Conservation (phyloP, 1,139 yeast species). For the Saccharomyces pastorianus region DNA sequence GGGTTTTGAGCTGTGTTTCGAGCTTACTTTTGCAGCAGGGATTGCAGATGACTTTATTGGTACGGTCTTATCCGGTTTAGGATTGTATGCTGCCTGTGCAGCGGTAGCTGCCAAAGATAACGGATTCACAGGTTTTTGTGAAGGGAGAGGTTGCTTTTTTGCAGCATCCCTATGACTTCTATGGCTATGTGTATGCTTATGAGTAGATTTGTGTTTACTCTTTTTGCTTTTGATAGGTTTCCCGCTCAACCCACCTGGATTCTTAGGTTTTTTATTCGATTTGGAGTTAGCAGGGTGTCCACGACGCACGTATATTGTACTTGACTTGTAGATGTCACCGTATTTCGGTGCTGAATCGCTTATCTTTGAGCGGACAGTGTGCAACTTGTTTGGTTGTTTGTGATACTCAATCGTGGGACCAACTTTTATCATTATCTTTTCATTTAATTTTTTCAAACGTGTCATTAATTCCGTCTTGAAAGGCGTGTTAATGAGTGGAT, state of each 20-base stretch:
- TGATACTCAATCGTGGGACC: conserved; percentile 72
- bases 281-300: conserved; percentile 70
- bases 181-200: background rate
- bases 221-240: background rate
- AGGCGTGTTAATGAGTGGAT: conserved; percentile 67
- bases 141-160: conserved; percentile 32
- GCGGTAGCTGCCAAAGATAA: conserved; percentile 30
- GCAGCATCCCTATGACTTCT: conserved; percentile 4
- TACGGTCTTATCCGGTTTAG: conserved; percentile 15
- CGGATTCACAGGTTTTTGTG: conserved; percentile 25
- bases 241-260: background rate
- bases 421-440: conserved; percentile 53
- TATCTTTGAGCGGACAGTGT: conserved; percentile 58
- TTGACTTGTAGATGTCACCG: conserved; percentile 79
- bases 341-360: conserved; percentile 53
- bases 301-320: conserved; percentile 70
- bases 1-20: background rate
- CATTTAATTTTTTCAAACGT: conserved; percentile 58
- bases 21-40: background rate
- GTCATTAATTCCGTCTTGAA: conserved; percentile 88
- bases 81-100: conserved; percentile 34
- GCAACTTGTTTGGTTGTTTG: conserved; percentile 83
- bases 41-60: conserved; percentile 6
- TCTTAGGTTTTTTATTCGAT: conserved; percentile 64
- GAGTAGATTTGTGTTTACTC: background rate